A percentile compares a stretch with the other conserved stretches of the same genome.
Conservation (phyloP, 176 grass and related monocot species). For the Oryza australiensis region DNA sequence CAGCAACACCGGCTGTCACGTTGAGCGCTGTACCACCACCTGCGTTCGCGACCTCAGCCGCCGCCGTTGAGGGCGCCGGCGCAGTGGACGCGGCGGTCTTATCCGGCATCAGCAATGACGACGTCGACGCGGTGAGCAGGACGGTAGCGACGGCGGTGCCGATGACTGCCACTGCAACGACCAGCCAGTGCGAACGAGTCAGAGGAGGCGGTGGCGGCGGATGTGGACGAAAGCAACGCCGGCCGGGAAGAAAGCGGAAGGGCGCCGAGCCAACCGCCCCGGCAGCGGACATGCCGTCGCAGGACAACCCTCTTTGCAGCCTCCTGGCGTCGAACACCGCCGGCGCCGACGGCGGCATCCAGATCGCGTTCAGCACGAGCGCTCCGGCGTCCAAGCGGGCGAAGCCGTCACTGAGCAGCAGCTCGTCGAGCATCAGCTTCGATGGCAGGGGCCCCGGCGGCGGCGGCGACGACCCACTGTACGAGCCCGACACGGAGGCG, state of each 20-base stretch:
- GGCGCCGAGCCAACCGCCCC: slow-evolving; percentile 14
- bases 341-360: slow-evolving; percentile 39
- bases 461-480: slow-evolving; percentile 4
- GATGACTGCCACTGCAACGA: background rate
- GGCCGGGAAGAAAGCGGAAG: slow-evolving; percentile 48
- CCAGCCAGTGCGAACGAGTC: slow-evolving; percentile 1
- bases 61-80: background rate
- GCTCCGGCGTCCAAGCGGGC: slow-evolving; percentile 26
- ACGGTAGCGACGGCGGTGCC: background rate
- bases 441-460: slow-evolving; percentile 21
- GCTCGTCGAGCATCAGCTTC: slow-evolving; percentile 66
- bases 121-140: background rate
- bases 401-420: slow-evolving; percentile 38
- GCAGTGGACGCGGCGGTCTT: background rate
- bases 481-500: slow-evolving; percentile 77
- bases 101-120: slow-evolving; percentile 18
- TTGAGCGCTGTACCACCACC: slow-evolving; percentile 5
- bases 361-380: slow-evolving; percentile 52
- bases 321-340: slow-evolving; percentile 26
- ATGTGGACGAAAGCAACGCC: slow-evolving; percentile 20
- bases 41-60: slow-evolving; percentile 4
- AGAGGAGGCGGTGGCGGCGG: background rate
- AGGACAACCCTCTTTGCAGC: slow-evolving; percentile 44
- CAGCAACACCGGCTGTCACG: slow-evolving; percentile 26
- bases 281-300: background rate